phyloP scores from a whole-genome alignment of 2,329 filamentous ascomycete species.

The Shiraia bambusicola region DNA sequence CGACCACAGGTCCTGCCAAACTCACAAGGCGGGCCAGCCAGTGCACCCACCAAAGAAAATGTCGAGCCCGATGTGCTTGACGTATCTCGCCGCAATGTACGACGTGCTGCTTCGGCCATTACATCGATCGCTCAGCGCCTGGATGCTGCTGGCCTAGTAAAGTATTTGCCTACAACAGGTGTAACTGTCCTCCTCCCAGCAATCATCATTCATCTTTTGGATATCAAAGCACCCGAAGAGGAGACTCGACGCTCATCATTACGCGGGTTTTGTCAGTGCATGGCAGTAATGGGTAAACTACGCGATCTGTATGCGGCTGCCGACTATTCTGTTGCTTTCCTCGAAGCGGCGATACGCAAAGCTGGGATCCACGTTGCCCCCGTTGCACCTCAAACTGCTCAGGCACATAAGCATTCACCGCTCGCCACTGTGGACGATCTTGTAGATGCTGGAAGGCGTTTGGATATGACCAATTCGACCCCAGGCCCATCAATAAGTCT shows the following conservation, averaged over 20 bases:
- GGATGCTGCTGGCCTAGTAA: slow-evolving; percentile 70
- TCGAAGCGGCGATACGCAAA: slow-evolving; percentile 89
- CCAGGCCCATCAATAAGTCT: slow-evolving; percentile 15
- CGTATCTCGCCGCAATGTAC: slow-evolving; percentile 77
- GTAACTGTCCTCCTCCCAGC: slow-evolving; percentile 89
- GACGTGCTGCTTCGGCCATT: slow-evolving; percentile 80
- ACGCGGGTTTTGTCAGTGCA: slow-evolving; percentile 84
- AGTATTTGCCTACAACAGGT: slow-evolving; percentile 81
- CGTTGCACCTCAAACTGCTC: slow-evolving; percentile 23
- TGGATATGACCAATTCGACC: slow-evolving; percentile 34
- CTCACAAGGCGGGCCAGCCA: slow-evolving; percentile 55
- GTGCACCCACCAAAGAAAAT: slow-evolving; percentile 45
- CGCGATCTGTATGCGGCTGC: slow-evolving; percentile 89
- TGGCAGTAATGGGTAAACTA: slow-evolving; percentile 84
- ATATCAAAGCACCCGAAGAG: slow-evolving; percentile 81
- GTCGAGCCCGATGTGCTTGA: slow-evolving; percentile 69
- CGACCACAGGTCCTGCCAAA: slow-evolving; percentile 86
- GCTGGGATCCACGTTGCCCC: slow-evolving; percentile 72
- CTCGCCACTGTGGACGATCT: slow-evolving; percentile 50
- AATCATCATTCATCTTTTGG: slow-evolving; percentile 89
- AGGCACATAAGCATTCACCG: slow-evolving; percentile 27
- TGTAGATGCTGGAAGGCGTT: slow-evolving; percentile 47
- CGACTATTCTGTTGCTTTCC: slow-evolving; percentile 92
- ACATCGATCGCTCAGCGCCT: slow-evolving; percentile 80
- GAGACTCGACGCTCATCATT: slow-evolving; percentile 72